Evolutionary conservation across 1,284 basidiomycete genomes (phyloP).

Genomic region (Papiliotrema laurentii): DNA sequence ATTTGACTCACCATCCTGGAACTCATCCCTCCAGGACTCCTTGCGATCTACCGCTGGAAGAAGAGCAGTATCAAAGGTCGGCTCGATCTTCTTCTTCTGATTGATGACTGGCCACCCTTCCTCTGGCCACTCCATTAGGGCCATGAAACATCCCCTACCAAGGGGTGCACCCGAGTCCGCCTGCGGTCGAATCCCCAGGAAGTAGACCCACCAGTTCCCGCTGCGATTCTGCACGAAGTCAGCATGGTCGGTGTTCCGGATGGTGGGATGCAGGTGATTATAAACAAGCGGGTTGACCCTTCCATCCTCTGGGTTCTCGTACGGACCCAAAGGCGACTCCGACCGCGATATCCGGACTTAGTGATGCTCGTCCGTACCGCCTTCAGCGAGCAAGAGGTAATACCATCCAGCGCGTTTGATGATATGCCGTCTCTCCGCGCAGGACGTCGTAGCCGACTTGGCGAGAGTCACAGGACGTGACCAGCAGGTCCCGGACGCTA

Average conservation of each 20-base stretch:
- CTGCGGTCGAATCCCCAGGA: conserved; percentile 16
- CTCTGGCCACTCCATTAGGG: conserved; percentile 13
- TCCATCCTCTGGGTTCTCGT: neutral
- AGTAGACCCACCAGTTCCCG: conserved; percentile 19
- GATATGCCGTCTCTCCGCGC: conserved; percentile 28
- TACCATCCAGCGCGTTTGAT: conserved; percentile 18
- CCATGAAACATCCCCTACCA: conserved; percentile 19
- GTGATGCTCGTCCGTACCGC: conserved; percentile 19
- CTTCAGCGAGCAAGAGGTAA: conserved; percentile 30
- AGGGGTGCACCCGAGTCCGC: conserved; percentile 1
- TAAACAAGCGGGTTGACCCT: conserved; percentile 14
- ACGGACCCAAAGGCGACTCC: neutral
- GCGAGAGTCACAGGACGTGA: neutral
- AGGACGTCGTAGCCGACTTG: neutral
- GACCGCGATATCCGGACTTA: neutral
- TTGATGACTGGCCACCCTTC: conserved; percentile 17
- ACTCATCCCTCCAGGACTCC: too few species aligned
- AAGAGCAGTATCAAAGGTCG: too few species aligned
- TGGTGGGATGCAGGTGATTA: conserved; percentile 8
- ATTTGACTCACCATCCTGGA: too few species aligned
- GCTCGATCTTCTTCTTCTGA: too few species aligned
- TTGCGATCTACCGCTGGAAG: too few species aligned
- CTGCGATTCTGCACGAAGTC: conserved; percentile 18
- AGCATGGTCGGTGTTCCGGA: conserved; percentile 19
- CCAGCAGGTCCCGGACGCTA: neutral